A percentile compares a stretch with the other conserved stretches of the same genome.
Conservation (phyloP, 225 moss, liverwort and hornwort genomes). For the Climacium dendroides region DNA sequence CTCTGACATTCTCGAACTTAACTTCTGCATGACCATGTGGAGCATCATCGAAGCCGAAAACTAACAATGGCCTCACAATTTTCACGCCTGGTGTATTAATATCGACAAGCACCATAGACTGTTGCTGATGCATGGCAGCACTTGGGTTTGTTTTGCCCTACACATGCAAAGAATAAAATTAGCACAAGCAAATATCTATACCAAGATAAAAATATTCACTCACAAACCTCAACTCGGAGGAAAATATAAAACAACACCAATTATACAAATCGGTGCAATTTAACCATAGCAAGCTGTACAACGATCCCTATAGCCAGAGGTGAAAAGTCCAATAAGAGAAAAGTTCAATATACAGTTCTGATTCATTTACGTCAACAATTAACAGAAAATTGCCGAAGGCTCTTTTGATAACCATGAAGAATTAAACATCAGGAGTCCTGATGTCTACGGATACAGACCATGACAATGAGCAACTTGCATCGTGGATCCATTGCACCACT, state of each 20-base stretch:
- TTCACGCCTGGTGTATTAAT: constrained; percentile 72
- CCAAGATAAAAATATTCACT: background rate
- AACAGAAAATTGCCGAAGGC: background rate
- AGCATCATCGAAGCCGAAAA: constrained; percentile 93
- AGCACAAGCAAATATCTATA: background rate
- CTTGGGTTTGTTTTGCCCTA: constrained; percentile 83
- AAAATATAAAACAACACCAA: background rate
- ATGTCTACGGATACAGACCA: constrained; percentile 37
- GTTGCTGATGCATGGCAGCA: constrained; percentile 69
- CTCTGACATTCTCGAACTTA: constrained; percentile 65
- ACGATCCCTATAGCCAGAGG: background rate
- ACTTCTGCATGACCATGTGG: constrained; percentile 99
- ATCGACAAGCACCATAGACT: constrained; percentile 91
- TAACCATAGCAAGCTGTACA: background rate
- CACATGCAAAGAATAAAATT: background rate
- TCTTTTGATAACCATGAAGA: background rate
- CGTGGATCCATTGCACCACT: constrained; percentile 99
- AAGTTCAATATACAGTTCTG: background rate
- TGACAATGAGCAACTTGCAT: constrained; percentile 93
- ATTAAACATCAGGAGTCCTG: background rate
- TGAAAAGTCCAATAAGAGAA: background rate
- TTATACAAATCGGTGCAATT: background rate
- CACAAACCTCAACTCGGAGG: background rate
- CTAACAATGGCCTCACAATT: constrained; percentile 66
- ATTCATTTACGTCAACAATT: background rate